Percentiles rank a stretch among this genome's conserved stretches.
phyloP scores from a whole-genome alignment of 495 filamentous ascomycete species.

The Delitschia confertaspora region DNA sequence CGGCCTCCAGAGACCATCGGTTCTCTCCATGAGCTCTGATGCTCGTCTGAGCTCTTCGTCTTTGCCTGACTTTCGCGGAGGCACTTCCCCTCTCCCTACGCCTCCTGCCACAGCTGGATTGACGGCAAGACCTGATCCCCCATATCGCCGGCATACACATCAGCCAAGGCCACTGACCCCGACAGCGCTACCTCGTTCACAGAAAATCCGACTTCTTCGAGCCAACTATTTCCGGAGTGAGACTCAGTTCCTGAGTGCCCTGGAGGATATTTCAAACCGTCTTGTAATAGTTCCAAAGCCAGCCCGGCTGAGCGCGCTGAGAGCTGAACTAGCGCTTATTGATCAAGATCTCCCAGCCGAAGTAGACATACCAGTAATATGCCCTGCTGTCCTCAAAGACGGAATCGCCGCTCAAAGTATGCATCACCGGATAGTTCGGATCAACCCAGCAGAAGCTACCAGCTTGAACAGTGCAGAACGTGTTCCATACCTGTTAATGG shows the following conservation, averaged over 20 bases:
- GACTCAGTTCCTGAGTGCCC: constrained; percentile 60
- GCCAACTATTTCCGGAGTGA: constrained; percentile 68
- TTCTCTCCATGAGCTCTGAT: constrained; percentile 17
- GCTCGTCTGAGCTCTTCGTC: constrained; percentile 55
- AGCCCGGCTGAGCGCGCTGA: constrained; percentile 63
- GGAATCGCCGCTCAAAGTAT: constrained; percentile 53
- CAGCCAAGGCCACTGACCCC: constrained; percentile 39
- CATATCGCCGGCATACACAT: constrained; percentile 44
- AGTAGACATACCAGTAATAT: constrained; percentile 68
- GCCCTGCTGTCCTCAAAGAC: constrained; percentile 56
- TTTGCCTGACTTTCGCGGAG: constrained; percentile 48
- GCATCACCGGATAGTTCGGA: constrained; percentile 64
- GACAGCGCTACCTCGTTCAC: constrained; percentile 43
- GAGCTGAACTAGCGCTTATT: constrained; percentile 65
- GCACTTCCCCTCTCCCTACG: constrained; percentile 39
- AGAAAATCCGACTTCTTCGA: constrained; percentile 54
- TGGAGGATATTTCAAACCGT: constrained; percentile 69
- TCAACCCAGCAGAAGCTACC: constrained; percentile 69
- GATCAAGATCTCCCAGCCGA: constrained; percentile 65
- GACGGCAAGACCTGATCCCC: constrained; percentile 42
- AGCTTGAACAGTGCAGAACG: constrained; percentile 72
- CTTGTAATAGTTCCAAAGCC: constrained; percentile 65
- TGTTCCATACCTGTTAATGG: constrained; percentile 68
- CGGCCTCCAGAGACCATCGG: constrained; percentile 14
- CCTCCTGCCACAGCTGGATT: constrained; percentile 31